Evolutionary conservation across 345 rosid species (phyloP).

Genomic region (Arabidopsis suecica): DNA sequence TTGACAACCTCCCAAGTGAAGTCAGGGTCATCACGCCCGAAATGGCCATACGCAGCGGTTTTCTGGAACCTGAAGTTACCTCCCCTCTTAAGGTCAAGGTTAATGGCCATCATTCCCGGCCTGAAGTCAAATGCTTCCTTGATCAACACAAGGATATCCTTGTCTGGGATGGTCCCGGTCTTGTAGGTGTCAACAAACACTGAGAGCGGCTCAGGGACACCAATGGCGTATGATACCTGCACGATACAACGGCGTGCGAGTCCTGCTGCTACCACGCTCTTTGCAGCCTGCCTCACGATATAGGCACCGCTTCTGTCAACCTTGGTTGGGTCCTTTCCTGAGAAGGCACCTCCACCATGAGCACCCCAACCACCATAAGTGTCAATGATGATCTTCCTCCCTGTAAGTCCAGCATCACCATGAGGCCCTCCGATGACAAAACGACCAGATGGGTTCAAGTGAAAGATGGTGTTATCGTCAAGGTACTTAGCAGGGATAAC

Average conservation of each 20-base stretch:
- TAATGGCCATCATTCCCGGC: constrained; percentile 81
- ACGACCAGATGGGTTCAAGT: constrained; percentile 80
- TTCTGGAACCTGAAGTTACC: constrained; percentile 78
- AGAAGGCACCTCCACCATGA: constrained; percentile 80
- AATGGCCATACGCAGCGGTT: constrained; percentile 76
- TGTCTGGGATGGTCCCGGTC: constrained; percentile 64
- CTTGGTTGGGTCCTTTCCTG: constrained; percentile 80
- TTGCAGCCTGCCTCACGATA: constrained; percentile 78
- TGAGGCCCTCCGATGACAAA: constrained; percentile 88
- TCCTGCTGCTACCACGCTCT: constrained; percentile 75
- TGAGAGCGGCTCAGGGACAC: constrained; percentile 73
- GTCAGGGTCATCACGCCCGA: constrained; percentile 76
- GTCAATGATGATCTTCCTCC: constrained; percentile 79
- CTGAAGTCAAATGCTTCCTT: constrained; percentile 75
- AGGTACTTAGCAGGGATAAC: constrained; percentile 73
- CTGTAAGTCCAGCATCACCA: constrained; percentile 87
- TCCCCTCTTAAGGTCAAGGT: constrained; percentile 76
- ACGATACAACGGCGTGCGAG: constrained; percentile 80
- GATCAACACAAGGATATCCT: constrained; percentile 57
- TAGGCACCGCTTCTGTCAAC: constrained; percentile 89
- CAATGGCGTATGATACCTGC: constrained; percentile 80
- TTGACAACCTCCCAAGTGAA: constrained; percentile 79
- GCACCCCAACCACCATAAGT: constrained; percentile 87
- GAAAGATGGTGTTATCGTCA: constrained; percentile 80
- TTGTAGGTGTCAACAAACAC: constrained; percentile 68